These are phyloP conservation scores for Lactarius hatsudake DNA, from an alignment of 768 basidiomycete genomes.

Conservation along the genomic window DNA sequence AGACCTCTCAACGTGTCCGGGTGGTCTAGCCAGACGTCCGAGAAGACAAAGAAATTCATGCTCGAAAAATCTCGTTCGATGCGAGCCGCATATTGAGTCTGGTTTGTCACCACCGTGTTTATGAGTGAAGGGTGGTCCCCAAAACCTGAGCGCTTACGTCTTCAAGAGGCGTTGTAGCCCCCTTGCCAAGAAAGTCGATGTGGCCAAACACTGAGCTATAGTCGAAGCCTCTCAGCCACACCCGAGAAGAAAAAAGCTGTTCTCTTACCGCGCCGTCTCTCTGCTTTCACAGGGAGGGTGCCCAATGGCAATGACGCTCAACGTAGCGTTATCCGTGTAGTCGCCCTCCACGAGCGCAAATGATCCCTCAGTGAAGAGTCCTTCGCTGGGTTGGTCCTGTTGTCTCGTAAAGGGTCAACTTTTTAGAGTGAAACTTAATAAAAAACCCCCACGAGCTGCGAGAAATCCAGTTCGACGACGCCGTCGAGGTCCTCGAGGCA, in stretches of 20 bases:
- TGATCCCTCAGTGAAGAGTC: slow-evolving; percentile 93
- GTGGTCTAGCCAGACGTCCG: slow-evolving; percentile 95
- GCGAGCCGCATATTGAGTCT: slow-evolving; percentile 58
- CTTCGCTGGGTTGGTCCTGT: slow-evolving; percentile 88
- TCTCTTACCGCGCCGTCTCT: slow-evolving; percentile 69
- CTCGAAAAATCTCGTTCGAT: slow-evolving; percentile 69
- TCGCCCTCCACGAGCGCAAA: slow-evolving; percentile 95
- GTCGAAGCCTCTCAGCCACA: slow-evolving; percentile 21
- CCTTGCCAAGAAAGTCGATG: slow-evolving; percentile 95
- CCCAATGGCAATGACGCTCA: slow-evolving; percentile 91
- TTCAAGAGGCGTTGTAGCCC: slow-evolving; percentile 84
- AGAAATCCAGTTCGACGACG: slow-evolving; percentile 82
- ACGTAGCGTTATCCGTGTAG: slow-evolving; percentile 87
- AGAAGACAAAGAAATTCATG: slow-evolving; percentile 87
- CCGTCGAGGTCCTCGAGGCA: slow-evolving; percentile 95
- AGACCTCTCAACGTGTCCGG: slow-evolving; percentile 78
- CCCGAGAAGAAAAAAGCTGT: neutral
- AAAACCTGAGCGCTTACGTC: slow-evolving; percentile 59
- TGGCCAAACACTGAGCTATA: slow-evolving; percentile 90
- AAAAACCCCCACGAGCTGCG: slow-evolving; percentile 61
- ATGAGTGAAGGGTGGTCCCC: neutral
- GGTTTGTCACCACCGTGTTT: neutral
- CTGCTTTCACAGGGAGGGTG: slow-evolving; percentile 96
- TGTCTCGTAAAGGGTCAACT: slow-evolving; percentile 30
- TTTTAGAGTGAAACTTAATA: neutral